Conservation (phyloP, 768 basidiomycete species). For the Pisolithus tinctorius region DNA sequence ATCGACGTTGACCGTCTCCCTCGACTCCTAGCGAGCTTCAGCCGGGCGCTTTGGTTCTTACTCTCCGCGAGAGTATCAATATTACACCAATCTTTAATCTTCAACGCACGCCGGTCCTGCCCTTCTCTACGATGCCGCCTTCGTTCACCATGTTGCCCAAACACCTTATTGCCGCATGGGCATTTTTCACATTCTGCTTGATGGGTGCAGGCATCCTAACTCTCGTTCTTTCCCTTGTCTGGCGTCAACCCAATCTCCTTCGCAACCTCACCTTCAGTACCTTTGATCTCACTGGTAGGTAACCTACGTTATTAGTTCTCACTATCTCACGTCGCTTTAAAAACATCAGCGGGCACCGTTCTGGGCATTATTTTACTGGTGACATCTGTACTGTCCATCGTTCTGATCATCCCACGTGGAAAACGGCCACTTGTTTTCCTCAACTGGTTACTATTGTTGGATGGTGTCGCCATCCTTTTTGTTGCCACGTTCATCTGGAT, state of each 20-base stretch:
- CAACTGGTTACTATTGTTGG: slow-evolving; percentile 66
- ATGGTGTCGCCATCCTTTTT: slow-evolving; percentile 52
- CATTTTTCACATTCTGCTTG: slow-evolving; percentile 60
- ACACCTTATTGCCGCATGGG: slow-evolving; percentile 65
- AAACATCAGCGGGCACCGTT: slow-evolving; percentile 53
- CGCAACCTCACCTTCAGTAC: slow-evolving; percentile 64
- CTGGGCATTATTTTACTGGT: slow-evolving; percentile 60
- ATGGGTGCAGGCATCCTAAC: slow-evolving; percentile 63
- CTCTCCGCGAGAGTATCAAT: slow-evolving; percentile 48
- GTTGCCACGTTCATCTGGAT: slow-evolving; percentile 78
- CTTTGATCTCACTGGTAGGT: slow-evolving; percentile 54
- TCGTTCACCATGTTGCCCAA: slow-evolving; percentile 58
- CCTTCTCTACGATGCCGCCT: not conserved
- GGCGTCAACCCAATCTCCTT: slow-evolving; percentile 61
- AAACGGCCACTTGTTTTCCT: slow-evolving; percentile 66
- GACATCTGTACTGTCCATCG: slow-evolving; percentile 66
- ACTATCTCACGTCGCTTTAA: not conserved
- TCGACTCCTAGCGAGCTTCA: slow-evolving; percentile 29
- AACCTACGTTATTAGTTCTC: not conserved
- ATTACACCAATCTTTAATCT: too few species aligned
- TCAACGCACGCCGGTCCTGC: too few species aligned
- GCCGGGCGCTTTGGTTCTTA: slow-evolving; percentile 35
- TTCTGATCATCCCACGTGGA: slow-evolving; percentile 63
- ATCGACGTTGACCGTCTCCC: slow-evolving; percentile 64
- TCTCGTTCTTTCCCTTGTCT: slow-evolving; percentile 63